Evolutionary conservation across 1,284 basidiomycete genomes (phyloP).

Genomic region (Trichosporon sp.): DNA sequence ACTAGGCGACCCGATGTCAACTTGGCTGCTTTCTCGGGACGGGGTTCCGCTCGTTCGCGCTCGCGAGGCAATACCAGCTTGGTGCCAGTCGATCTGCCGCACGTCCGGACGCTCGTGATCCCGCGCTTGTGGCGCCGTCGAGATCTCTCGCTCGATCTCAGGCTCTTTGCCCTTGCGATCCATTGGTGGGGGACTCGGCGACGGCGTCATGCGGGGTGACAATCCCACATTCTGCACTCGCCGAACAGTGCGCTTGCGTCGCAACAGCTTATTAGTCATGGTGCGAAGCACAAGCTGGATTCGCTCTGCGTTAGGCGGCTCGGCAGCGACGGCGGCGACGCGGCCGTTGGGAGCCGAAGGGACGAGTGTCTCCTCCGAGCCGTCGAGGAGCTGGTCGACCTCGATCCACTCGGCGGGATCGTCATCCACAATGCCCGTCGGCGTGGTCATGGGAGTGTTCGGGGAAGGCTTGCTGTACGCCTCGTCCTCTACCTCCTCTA

Average conservation of each 20-base stretch:
- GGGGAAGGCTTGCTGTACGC: neutral
- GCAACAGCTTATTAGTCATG: slow-evolving; percentile 50
- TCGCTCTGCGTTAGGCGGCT: slow-evolving; percentile 31
- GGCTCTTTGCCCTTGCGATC: neutral
- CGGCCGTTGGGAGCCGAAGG: neutral
- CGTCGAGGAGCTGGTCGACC: slow-evolving; percentile 31
- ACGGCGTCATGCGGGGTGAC: slow-evolving; percentile 1
- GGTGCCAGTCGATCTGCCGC: slow-evolving; percentile 6
- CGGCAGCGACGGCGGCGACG: neutral
- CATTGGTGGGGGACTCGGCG: slow-evolving; percentile 9
- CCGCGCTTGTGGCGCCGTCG: neutral
- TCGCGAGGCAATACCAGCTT: neutral
- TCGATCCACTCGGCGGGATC: slow-evolving; percentile 47
- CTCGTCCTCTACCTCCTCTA: slow-evolving; percentile 20
- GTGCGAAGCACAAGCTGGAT: slow-evolving; percentile 49
- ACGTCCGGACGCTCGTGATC: slow-evolving; percentile 4
- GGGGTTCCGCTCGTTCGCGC: neutral
- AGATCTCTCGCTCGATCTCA: neutral
- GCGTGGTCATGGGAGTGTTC: neutral
- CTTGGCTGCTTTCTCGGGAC: slow-evolving; percentile 1
- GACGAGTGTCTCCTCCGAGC: slow-evolving; percentile 6
- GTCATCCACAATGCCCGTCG: slow-evolving; percentile 8
- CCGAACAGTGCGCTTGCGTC: slow-evolving; percentile 45
- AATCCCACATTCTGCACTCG: slow-evolving; percentile 21
- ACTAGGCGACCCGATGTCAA: neutral